Evolutionary conservation across 768 basidiomycete genomes (phyloP).

Genomic region (Suillus hirtellus): DNA sequence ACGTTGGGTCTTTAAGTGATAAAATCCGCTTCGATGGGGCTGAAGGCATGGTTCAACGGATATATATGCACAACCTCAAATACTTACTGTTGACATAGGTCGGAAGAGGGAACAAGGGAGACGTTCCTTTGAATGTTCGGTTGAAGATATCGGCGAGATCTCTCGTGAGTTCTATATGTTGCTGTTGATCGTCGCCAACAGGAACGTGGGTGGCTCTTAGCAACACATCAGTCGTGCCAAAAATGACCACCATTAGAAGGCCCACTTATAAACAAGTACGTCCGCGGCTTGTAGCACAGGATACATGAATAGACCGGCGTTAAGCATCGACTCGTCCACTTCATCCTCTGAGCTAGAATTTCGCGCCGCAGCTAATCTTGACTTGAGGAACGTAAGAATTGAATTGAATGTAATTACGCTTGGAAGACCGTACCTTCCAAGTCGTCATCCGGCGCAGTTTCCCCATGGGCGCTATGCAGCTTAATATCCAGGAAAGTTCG

Average conservation of each 20-base stretch:
- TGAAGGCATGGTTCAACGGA: constrained; percentile 29
- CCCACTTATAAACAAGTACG: constrained; percentile 81
- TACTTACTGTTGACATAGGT: constrained; percentile 69
- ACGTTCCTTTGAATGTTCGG: constrained; percentile 50
- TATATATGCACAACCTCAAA: not conserved
- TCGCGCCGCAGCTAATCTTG: constrained; percentile 69
- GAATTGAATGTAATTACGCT: too few species aligned
- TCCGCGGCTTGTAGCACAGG: constrained; percentile 94
- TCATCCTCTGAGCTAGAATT: constrained; percentile 77
- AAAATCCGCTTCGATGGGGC: constrained; percentile 81
- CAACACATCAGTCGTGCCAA: not conserved
- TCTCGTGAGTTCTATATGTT: constrained; percentile 88
- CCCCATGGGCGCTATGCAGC: constrained; percentile 81
- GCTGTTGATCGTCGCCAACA: constrained; percentile 94
- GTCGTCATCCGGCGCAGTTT: constrained; percentile 90
- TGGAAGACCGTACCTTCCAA: constrained; percentile 72
- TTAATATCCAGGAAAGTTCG: constrained; percentile 89
- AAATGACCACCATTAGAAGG: not conserved
- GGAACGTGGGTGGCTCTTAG: constrained; percentile 87
- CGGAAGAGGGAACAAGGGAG: constrained; percentile 70
- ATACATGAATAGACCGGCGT: constrained; percentile 87
- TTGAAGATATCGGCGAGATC: constrained; percentile 88
- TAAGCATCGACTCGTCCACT: constrained; percentile 78
- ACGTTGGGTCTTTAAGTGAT: constrained; percentile 79
- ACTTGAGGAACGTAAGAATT: constrained; percentile 40